Percentiles rank a stretch among this genome's conserved stretches.
These are phyloP conservation scores for Quercus tomentella DNA, from an alignment of 331 rosid species.

Conservation along the genomic window DNA sequence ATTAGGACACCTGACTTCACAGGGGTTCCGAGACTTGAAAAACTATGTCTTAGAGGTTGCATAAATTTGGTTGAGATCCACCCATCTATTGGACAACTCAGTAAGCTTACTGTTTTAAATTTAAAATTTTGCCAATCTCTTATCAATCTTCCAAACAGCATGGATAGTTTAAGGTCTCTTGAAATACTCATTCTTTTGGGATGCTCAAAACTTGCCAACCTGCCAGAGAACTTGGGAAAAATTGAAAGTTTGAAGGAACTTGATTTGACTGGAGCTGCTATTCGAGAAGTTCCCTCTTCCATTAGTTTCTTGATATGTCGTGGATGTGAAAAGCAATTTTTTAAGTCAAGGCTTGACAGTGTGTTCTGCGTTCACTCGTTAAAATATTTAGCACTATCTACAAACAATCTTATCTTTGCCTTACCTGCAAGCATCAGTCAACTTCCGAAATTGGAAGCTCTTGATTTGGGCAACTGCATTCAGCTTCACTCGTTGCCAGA, in stretches of 20 bases:
- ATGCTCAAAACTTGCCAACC: conserved; percentile 21
- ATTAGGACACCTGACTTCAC: conserved; percentile 20
- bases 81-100: conserved; percentile 24
- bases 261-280: too few species aligned
- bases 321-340: too few species aligned
- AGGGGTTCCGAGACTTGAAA: conserved; percentile 30
- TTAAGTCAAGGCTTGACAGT: too few species aligned
- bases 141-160: conserved; percentile 22
- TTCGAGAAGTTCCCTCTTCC: too few species aligned
- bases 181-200: conserved; percentile 18
- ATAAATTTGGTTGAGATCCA: conserved; percentile 29
- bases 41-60: conserved; percentile 29
- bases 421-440: too few species aligned
- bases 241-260: background rate
- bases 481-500: too few species aligned
- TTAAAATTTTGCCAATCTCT: conserved; percentile 22
- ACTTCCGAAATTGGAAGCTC: too few species aligned
- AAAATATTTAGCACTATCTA: too few species aligned
- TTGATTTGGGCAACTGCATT: too few species aligned
- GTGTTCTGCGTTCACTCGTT: too few species aligned
- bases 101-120: conserved; percentile 14
- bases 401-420: too few species aligned
- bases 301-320: too few species aligned
- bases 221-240: conserved; percentile 24
- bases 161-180: conserved; percentile 22